Evolutionary conservation across 306 rosid genomes (phyloP), one percentile per base, ranked within the genome.

Genomic region (Hippophae tibetana): DNA sequence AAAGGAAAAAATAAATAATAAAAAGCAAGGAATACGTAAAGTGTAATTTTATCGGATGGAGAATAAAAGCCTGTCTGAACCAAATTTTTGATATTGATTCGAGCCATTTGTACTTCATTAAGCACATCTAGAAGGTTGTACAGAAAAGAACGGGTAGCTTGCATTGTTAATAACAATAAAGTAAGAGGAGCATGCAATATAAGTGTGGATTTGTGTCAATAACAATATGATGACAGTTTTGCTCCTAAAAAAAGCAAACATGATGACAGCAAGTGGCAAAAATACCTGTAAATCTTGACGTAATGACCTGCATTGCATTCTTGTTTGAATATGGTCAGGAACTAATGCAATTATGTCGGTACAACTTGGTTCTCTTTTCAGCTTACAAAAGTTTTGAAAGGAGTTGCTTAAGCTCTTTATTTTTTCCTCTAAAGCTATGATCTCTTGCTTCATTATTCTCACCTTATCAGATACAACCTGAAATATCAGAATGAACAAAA

Each of bases 101-200:
- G 83, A 57, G 94, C 87, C 72, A 72, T 68, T 60, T 82, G 84
- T 65, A 82, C 78, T 83, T 93, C 97, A 74, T 70, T 89, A 49
- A 82, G 53, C 78, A 93, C 85, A 18, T 88, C 90, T 60, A 93
- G 78, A 69, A 93, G 76, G 79, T 80, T 93, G 52, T 83, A 60
- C 51, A 88, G 66, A 72, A 77, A 74, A 48, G 90, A 84, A 71
- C 81, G 73, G 46, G 79, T 75, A 54, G 71, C 78, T 97, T 93
- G 80, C 76, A 67, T 63, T 43, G 49, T 42, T 27, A 56, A 10
- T 72, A 54, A 59, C 52, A 52, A 76, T 49, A 18, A 18, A 18
- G 23, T 60, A 59, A 14, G 49, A 74, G 74, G 56, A 70, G 57
- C 54, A 45, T 54, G 8, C 65, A 66, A 5, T 54, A 42, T 43